Conservation (phyloP, 192 early-diverging fungal species). For the Podila clonocystis region DNA sequence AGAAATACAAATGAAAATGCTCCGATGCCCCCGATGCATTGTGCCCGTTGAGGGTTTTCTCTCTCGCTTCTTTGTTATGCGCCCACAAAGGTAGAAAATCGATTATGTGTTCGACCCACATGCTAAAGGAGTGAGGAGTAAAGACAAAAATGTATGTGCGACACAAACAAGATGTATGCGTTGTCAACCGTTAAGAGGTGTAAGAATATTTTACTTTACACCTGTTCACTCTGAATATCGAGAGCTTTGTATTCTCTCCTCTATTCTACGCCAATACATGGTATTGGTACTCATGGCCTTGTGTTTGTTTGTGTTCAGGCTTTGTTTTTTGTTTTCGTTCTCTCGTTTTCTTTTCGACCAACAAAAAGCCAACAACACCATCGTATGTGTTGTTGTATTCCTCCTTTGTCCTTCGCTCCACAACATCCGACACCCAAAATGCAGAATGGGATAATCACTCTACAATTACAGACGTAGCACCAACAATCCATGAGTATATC, state of each 20-base stretch:
- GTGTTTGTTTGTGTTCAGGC: neutral
- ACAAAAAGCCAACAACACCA: too few relatives aligned
- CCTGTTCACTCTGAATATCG: neutral
- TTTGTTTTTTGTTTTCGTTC: neutral
- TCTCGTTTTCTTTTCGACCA: neutral
- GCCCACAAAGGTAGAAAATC: neutral
- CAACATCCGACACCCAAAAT: neutral
- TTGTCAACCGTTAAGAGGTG: conserved; percentile 20
- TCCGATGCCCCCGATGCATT: neutral
- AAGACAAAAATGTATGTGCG: conserved; percentile 5
- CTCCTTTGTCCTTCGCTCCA: conserved; percentile 9
- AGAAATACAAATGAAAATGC: too few relatives aligned
- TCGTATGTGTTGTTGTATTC: too few relatives aligned
- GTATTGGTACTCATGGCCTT: neutral
- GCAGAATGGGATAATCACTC: neutral
- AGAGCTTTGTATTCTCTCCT: too few relatives aligned
- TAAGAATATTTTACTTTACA: conserved; percentile 10
- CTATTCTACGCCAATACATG: neutral
- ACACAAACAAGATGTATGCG: conserved; percentile 45
- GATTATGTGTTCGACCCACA: neutral
- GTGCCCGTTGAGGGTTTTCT: neutral
- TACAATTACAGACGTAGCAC: neutral
- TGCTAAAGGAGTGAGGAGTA: neutral
- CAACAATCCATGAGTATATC: neutral
- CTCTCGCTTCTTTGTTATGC: neutral